Evolutionary conservation across 306 rosid genomes (phyloP).

Genomic region (Cajanus cajan): DNA sequence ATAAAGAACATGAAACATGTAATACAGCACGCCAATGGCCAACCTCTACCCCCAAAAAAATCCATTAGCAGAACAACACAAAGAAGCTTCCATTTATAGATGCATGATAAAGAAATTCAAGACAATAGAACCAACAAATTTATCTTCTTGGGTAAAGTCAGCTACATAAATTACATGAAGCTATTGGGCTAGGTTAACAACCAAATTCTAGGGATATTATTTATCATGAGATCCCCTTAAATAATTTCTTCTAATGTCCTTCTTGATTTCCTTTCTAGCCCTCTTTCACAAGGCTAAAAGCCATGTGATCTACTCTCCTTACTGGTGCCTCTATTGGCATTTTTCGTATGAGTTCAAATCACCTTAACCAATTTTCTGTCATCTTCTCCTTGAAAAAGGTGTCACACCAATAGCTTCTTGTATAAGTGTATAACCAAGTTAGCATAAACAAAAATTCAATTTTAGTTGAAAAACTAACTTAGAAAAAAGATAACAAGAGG

Average conservation of each 20-base stretch:
- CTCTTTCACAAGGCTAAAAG: neutral
- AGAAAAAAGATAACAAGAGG: neutral
- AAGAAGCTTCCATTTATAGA: slow-evolving; percentile 3
- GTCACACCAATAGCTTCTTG: neutral
- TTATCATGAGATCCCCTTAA: neutral
- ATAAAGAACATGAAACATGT: neutral
- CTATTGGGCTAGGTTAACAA: neutral
- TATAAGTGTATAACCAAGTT: neutral
- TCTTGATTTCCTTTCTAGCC: neutral
- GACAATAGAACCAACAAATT: neutral
- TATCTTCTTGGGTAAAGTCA: neutral
- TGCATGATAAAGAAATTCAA: neutral
- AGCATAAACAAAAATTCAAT: neutral
- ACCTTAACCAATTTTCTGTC: neutral
- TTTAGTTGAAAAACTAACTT: neutral
- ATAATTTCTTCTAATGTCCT: neutral
- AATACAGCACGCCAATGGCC: neutral
- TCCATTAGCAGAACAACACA: neutral
- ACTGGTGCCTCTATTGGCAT: neutral
- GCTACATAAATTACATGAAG: neutral
- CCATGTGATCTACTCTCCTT: neutral
- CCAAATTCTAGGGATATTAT: neutral
- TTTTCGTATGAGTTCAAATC: neutral
- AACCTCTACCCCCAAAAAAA: neutral
- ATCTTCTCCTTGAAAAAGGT: neutral